Base-by-base conservation (phyloP, 164 flowering plant species). In the Protea cynaroides region DNA sequence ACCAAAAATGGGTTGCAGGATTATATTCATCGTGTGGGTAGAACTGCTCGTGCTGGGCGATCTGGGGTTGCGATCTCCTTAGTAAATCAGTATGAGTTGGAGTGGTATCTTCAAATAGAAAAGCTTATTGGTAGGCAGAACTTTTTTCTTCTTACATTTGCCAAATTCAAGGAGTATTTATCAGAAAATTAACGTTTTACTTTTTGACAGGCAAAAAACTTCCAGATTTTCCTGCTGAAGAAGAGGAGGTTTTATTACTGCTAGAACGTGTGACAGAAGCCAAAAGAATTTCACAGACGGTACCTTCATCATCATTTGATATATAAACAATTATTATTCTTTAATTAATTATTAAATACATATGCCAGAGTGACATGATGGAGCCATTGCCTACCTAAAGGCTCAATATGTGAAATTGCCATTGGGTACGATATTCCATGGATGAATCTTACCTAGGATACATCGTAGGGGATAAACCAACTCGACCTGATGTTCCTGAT, bases 11-110 rank as follows among this genome's bases (percentile, higher is more conserved):
- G 49, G 1, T 21, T 25, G 37, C 82, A 93, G 98, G 94, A 91
- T 74, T 94, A 94, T 65, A 83, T 89, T 54, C 98, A 94, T 73
- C 80, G 98, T 49, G 98, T 94, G 18, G 98, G 98, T 60, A 85
- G 98, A 82, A 94, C 98, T 54, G 98, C 98, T 70, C 89, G 98
- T 69, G 98, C 98, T 8, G 97, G 96, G 29, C 76, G 97, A 61
- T 85, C 96, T 54, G 98, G 98, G 29, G 77, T 89, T 63, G 97
- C 96, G 13, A 85, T 94, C 68, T 94, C 97, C 15, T 70, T 94
- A n/a, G 91, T 87, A 21, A 85, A 84, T 78, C 97, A 94, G 67
- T 94, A 86, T 62, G 95, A 91, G 72, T 24, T 91, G 71, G 96
- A 84, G 76, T 87, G 92, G 95, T 91, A 81, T 75, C 1, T 81